These are phyloP conservation scores for Chaetoscypha palmicola DNA, from an alignment of 2,329 filamentous ascomycete genomes.

Conservation along the genomic window DNA sequence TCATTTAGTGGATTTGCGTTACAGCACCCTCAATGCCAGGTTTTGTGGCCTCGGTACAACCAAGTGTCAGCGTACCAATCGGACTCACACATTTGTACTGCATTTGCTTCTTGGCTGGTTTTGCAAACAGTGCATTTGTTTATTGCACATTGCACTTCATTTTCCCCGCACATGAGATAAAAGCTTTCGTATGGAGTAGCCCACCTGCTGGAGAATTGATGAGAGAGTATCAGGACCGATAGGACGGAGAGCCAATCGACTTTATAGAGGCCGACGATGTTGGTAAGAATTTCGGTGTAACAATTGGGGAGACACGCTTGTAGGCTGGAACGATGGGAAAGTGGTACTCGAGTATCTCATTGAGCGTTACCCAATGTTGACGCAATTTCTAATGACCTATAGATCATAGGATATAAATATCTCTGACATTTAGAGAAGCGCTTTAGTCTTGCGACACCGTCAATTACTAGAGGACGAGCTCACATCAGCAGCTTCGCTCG, in stretches of 20 bases:
- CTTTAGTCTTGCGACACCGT: no score
- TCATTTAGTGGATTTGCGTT: conserved; percentile 35
- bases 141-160: conserved; percentile 18
- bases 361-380: no score
- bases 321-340: no score
- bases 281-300: neutral
- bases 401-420: no score
- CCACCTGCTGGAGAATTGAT: neutral
- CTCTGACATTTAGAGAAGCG: no score
- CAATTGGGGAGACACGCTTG: neutral
- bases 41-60: conserved; percentile 36
- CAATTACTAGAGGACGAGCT: no score
- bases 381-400: no score
- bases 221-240: neutral
- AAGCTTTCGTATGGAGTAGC: conserved; percentile 7
- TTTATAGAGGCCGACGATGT: neutral
- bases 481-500: no score
- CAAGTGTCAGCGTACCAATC: conserved; percentile 29
- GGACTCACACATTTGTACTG: conserved; percentile 27
- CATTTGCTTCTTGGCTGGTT: conserved; percentile 22
- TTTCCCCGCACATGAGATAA: conserved; percentile 10
- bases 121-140: conserved; percentile 16
- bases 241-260: neutral
- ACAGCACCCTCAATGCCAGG: conserved; percentile 37
- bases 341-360: no score